phyloP scores from a whole-genome alignment of 2,329 filamentous ascomycete species.

The Penicillium sp. region DNA sequence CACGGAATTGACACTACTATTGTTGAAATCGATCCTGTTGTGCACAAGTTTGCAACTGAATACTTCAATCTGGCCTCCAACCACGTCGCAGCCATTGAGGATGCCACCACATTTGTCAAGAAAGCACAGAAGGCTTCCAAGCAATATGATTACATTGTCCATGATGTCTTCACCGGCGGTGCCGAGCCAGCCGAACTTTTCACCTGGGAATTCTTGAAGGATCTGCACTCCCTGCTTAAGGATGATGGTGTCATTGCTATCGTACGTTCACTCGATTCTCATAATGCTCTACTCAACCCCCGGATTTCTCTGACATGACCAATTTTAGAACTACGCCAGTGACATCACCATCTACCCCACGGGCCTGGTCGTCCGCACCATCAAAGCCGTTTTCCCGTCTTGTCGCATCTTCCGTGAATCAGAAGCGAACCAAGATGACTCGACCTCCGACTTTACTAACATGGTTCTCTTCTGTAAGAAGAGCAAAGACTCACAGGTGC shows the following conservation, averaged over 20 bases:
- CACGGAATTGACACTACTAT: slow-evolving; percentile 92
- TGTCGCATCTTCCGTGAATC: slow-evolving; percentile 90
- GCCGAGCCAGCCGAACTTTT: slow-evolving; percentile 88
- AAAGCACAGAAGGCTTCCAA: slow-evolving; percentile 49
- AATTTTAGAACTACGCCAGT: slow-evolving; percentile 82
- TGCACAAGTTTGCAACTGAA: slow-evolving; percentile 76
- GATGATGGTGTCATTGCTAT: slow-evolving; percentile 84
- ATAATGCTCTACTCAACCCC: background rate
- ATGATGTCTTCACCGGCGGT: slow-evolving; percentile 97
- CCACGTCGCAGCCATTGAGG: slow-evolving; percentile 76
- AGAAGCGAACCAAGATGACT: slow-evolving; percentile 49
- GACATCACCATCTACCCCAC: slow-evolving; percentile 78
- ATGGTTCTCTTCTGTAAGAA: slow-evolving; percentile 94
- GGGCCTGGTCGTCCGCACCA: slow-evolving; percentile 77
- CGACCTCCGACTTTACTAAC: slow-evolving; percentile 78
- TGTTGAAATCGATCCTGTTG: slow-evolving; percentile 89
- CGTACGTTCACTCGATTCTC: slow-evolving; percentile 51
- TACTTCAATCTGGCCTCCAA: slow-evolving; percentile 80
- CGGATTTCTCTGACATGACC: slow-evolving; percentile 10
- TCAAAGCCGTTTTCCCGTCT: slow-evolving; percentile 77
- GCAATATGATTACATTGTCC: slow-evolving; percentile 86
- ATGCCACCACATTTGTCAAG: slow-evolving; percentile 71
- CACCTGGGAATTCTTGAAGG: slow-evolving; percentile 76
- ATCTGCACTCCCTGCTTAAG: slow-evolving; percentile 69
- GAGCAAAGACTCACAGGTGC: slow-evolving; percentile 49